Conservation (phyloP, 768 basidiomycete genomes). For the Trametopsis cervina region DNA sequence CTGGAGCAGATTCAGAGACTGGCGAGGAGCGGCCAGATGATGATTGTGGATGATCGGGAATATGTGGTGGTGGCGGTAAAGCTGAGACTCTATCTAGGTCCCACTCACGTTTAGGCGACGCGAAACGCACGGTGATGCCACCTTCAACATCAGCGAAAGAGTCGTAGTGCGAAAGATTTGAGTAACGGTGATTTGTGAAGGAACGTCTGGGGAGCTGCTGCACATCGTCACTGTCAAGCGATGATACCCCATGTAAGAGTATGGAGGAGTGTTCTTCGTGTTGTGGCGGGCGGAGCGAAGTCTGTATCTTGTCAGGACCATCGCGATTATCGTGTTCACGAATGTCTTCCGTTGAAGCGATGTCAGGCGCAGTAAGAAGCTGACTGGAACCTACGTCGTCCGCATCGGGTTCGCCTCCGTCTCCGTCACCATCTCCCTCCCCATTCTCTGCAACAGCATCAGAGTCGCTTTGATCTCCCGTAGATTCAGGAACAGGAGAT, state of each 20-base stretch:
- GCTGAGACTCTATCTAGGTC: neutral
- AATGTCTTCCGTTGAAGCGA: neutral
- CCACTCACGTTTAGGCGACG: neutral
- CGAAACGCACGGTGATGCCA: neutral
- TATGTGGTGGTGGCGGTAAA: neutral
- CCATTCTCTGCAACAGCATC: constrained; percentile 22
- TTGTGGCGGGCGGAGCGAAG: neutral
- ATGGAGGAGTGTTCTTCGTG: neutral
- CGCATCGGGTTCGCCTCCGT: constrained; percentile 19
- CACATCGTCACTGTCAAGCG: too few species aligned
- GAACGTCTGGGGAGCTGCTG: neutral
- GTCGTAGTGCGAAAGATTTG: neutral
- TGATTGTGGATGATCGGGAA: neutral
- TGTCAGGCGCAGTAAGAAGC: neutral
- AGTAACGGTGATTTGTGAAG: neutral
- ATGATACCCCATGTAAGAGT: too few species aligned
- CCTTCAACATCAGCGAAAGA: neutral
- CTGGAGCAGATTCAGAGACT: neutral
- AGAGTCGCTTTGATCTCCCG: constrained; percentile 23
- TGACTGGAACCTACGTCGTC: constrained; percentile 4
- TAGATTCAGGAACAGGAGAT: constrained; percentile 18
- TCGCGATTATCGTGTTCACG: neutral
- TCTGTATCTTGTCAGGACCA: neutral
- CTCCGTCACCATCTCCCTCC: constrained; percentile 30
- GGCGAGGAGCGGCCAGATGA: neutral